Conservation (phyloP, 306 rosid species). For the Fragaria ananassa region DNA sequence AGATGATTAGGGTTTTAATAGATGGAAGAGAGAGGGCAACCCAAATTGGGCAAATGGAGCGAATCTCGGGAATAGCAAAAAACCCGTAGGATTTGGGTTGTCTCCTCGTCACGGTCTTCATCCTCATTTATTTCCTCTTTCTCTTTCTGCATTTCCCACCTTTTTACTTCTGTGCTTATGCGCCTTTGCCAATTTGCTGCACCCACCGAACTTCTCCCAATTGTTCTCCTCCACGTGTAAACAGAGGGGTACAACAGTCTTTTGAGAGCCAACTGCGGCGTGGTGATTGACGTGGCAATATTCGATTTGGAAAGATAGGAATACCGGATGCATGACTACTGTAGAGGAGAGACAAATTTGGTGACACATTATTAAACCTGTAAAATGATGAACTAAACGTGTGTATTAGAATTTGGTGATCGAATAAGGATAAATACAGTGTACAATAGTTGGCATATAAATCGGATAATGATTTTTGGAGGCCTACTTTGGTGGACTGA, state of each 20-base stretch:
- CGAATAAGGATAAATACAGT: too few species aligned
- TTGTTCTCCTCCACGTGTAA: background rate
- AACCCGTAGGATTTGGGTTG: background rate
- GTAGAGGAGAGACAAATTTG: background rate
- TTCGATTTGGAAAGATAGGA: background rate
- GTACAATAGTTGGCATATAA: too few species aligned
- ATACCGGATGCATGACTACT: background rate
- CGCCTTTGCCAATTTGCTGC: background rate
- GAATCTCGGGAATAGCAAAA: conserved; percentile 5
- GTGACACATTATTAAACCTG: background rate
- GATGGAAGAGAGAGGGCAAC: background rate
- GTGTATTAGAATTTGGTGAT: too few species aligned
- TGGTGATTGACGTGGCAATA: background rate
- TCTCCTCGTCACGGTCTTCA: background rate
- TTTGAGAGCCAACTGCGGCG: background rate
- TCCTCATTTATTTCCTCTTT: background rate
- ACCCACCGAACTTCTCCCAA: background rate
- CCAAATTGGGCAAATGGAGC: conserved; percentile 12
- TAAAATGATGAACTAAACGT: background rate
- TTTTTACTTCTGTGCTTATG: background rate
- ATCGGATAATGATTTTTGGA: too few species aligned
- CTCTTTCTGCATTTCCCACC: background rate
- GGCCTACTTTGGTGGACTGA: too few species aligned
- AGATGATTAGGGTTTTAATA: conserved; percentile 6
- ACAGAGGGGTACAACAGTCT: background rate